Evolutionary conservation across 352 stramenopile genomes (phyloP), one percentile per base, ranked within the genome.

Genomic region (Phytopythium helicoides): DNA sequence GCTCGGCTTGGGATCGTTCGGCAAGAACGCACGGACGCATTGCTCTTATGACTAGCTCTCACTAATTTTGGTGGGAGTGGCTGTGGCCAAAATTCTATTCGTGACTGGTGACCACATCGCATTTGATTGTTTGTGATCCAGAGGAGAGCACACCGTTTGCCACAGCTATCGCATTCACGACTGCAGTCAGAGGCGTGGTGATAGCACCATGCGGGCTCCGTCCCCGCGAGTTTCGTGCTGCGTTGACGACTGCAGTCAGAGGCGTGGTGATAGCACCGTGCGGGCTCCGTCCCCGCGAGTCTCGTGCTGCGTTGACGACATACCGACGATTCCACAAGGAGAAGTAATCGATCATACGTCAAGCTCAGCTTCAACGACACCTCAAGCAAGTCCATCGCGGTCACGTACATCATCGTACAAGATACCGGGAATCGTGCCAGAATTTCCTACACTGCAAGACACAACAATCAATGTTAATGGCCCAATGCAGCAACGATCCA

Each of bases 151-250:
- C 28, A 10, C 28, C 9, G 28, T 33, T 33, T 33, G 28, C 9
- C 9, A 9, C 9, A 33, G 28, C 28, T 33, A 33, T 5, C 5
- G 9, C 28, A 33, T n/a, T n/a, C n/a, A n/a, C n/a, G 28, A 33
- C 28, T 33, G 5, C 28, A 33, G 28, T 33, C 28, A 33, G 5
- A 33, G 9, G 28, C 9, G 28, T 9, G 37, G 16, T 44, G 16
- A n/a, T 11, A 47, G 21, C 15, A 18, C 21, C 11, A 52, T 52
- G 45, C 18, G 18, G 9, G 4, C 19, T 33, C 46, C 46, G 14
- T 52, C 46, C 12, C 46, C 33, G 9, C 28, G 46, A 11, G 19
- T 52, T 12, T 52, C 46, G 31, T 52, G 46, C 46, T 31, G 33
- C 2, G 28, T 52, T 9, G 46, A 41, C 18, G 46, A 33, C 28